Percentiles rank a stretch among this genome's conserved stretches.
These are phyloP conservation scores for Paraphaeosphaeria sporulosa DNA, from an alignment of 2,329 filamentous ascomycete genomes.

Conservation along the genomic window DNA sequence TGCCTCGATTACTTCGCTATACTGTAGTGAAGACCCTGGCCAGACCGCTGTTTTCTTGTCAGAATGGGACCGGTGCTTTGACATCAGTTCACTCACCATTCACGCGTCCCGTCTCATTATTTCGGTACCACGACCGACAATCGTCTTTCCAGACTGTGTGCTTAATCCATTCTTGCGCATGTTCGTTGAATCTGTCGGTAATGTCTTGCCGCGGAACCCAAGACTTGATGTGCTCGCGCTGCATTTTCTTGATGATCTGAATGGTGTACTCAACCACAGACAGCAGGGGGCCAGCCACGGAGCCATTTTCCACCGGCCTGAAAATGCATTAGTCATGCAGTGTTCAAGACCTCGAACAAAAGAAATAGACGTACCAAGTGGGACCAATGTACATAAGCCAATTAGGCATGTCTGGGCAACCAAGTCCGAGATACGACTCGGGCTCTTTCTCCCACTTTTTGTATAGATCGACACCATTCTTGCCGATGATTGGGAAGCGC, in stretches of 20 bases:
- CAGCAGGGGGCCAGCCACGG: constrained; percentile 52
- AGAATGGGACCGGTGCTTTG: not conserved
- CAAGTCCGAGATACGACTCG: constrained; percentile 53
- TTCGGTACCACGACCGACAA: constrained; percentile 57
- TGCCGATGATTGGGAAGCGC: constrained; percentile 54
- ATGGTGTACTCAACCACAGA: constrained; percentile 51
- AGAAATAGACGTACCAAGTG: constrained; percentile 55
- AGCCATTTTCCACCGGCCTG: constrained; percentile 57
- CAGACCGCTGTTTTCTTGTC: constrained; percentile 49
- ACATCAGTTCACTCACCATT: constrained; percentile 29
- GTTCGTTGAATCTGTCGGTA: constrained; percentile 54
- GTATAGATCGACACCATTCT: constrained; percentile 49
- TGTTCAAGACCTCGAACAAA: constrained; percentile 41
- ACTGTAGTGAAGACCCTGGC: constrained; percentile 61
- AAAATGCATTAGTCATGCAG: constrained; percentile 7
- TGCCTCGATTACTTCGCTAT: constrained; percentile 48
- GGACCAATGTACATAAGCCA: constrained; percentile 53
- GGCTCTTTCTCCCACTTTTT: constrained; percentile 52
- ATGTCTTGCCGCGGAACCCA: constrained; percentile 52
- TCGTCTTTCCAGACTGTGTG: constrained; percentile 59
- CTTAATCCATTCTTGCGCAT: constrained; percentile 58
- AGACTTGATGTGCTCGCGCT: constrained; percentile 54
- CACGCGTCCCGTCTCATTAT: constrained; percentile 48
- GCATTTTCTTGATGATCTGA: constrained; percentile 56
- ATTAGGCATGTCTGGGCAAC: constrained; percentile 54